phyloP scores from a whole-genome alignment of 352 stramenopile genomes.

The Globisporangium iwayamae region DNA sequence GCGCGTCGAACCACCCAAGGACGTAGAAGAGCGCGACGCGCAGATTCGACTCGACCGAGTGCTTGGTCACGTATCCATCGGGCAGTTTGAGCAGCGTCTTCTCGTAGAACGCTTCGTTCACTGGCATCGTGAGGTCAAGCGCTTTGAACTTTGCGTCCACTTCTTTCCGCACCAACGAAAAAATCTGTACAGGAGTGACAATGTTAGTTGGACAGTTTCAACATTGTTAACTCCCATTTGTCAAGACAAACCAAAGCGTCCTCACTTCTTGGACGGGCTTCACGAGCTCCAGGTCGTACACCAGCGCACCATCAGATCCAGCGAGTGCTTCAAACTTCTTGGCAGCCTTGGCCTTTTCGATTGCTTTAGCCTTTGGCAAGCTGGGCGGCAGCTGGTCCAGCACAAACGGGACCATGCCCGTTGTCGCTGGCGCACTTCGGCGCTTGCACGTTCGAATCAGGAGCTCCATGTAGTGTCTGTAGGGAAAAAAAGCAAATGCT shows the following conservation, averaged over 20 bases:
- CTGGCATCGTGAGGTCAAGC: not conserved
- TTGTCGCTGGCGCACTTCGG: slow-evolving; percentile 91
- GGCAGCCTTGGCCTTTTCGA: slow-evolving; percentile 75
- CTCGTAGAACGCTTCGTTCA: slow-evolving; percentile 37
- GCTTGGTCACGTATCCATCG: slow-evolving; percentile 62
- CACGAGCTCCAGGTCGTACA: slow-evolving; percentile 92
- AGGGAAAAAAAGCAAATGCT: not conserved
- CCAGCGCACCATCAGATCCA: slow-evolving; percentile 93
- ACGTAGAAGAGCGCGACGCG: slow-evolving; percentile 89
- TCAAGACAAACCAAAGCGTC: not conserved
- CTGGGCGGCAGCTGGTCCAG: slow-evolving; percentile 83
- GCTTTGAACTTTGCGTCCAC: slow-evolving; percentile 2
- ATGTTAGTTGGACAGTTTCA: not conserved
- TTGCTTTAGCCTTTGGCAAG: slow-evolving; percentile 55
- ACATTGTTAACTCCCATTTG: not conserved
- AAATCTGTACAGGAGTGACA: slow-evolving; percentile 5
- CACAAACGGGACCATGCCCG: slow-evolving; percentile 95
- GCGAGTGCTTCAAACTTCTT: slow-evolving; percentile 85
- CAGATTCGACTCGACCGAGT: slow-evolving; percentile 83
- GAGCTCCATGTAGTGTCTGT: slow-evolving; percentile 89
- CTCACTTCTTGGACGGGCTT: slow-evolving; percentile 39
- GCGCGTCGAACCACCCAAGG: slow-evolving; percentile 87
- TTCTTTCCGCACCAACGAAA: slow-evolving; percentile 9
- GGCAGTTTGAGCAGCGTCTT: slow-evolving; percentile 53
- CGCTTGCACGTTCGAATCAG: slow-evolving; percentile 93